Evolutionary conservation across 495 filamentous ascomycete species (phyloP), one percentile per base, ranked within the genome.

Genomic region (Astrothelium macrocarpum): DNA sequence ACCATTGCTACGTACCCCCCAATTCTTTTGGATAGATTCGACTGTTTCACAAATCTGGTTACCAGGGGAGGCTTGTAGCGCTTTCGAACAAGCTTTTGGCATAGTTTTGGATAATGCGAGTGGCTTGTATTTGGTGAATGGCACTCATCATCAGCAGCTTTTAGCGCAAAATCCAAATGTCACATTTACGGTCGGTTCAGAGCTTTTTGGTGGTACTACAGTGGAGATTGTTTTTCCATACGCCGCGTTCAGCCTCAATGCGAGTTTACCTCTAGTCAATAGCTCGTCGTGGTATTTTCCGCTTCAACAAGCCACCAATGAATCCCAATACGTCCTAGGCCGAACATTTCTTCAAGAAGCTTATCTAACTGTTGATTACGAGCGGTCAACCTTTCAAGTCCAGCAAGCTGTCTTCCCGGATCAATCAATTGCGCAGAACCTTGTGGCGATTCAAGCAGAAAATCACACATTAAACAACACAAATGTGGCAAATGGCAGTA

Each of bases 11-110:
- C 39, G 59, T 10, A n/a, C 59, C 32, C 20, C 39, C 25, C 63
- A 80, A 78, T 4, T 74, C 70, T 34, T 61, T 60, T 16, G 71
- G 65, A 65, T 84, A 81, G 31, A 76, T 68, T 1, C 60, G 23
- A 32, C 64, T 59, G 25, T 32, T 79, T 75, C 9, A 66, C 68
- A 20, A 72, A 71, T 18, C 70, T 77, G 0, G 79, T 59, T 67
- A 28, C 66, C 63, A 29, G 25, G 23, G 10, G 66, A 67, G 23
- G 66, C 63, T 9, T 53, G 39, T 23, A 1, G 32, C 7, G 59
- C 32, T 2, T 67, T 65, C 39, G 66, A 53, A 18, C 25, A 42
- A 12, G 32, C 29, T 32, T 67, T 67, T 28, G 66, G 66, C 2
- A 29, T 67, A 34, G 59, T 34, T 16, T 67, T 60, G 53, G 66